These are phyloP conservation scores for Pyrenochaeta sp. DNA, from an alignment of 2,329 filamentous ascomycete genomes.

Conservation along the genomic window DNA sequence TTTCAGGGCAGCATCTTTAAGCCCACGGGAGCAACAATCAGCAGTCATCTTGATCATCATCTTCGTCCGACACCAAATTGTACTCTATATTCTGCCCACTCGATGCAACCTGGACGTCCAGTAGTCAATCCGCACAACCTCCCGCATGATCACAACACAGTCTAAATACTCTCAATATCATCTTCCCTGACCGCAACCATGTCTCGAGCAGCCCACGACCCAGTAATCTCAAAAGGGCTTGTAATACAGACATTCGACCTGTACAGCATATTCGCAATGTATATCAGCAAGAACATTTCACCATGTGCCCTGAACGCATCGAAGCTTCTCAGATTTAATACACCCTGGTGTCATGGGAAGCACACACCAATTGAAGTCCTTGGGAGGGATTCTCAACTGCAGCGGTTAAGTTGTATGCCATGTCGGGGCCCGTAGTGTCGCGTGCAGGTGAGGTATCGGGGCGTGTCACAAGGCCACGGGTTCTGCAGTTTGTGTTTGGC, in stretches of 20 bases:
- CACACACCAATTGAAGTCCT: not conserved
- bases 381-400: no score
- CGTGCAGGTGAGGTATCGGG: no score
- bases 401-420: slow-evolving; percentile 6
- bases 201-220: slow-evolving; percentile 37
- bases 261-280: slow-evolving; percentile 30
- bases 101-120: slow-evolving; percentile 47
- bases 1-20: slow-evolving; percentile 45
- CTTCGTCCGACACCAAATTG: slow-evolving; percentile 52
- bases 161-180: slow-evolving; percentile 46
- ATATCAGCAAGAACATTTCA: slow-evolving; percentile 23
- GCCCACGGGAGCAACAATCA: slow-evolving; percentile 44
- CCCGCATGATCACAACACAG: slow-evolving; percentile 44
- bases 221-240: slow-evolving; percentile 30
- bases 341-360: not conserved
- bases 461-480: no score
- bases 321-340: slow-evolving; percentile 2
- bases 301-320: slow-evolving; percentile 1
- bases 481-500: slow-evolving; percentile 12
- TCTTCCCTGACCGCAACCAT: slow-evolving; percentile 37
- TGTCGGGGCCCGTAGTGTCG: slow-evolving; percentile 25
- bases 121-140: slow-evolving; percentile 46
- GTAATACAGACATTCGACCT: slow-evolving; percentile 32
- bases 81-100: slow-evolving; percentile 51
- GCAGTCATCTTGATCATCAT: slow-evolving; percentile 48